Evolutionary conservation across 352 stramenopile genomes (phyloP), one percentile per base, ranked within the genome.

Genomic region (Pythium phragmitis): DNA sequence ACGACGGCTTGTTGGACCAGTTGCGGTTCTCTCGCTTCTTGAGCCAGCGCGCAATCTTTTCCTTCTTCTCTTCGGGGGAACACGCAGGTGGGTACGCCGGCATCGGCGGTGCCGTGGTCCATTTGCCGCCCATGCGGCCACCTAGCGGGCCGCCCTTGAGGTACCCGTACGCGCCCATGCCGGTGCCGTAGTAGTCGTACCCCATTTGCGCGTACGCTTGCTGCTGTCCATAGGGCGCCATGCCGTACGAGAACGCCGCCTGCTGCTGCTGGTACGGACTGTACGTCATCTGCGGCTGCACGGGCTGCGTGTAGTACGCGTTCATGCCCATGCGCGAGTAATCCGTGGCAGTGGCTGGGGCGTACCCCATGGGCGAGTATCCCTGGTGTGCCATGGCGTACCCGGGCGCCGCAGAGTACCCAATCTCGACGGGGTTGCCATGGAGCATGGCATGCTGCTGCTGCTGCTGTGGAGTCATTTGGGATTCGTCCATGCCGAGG

Each of bases 1-100:
- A 93, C 43, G 85, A 93, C 26, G 85, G 82, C 49, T 93, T 93
- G 68, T 90, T 93, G 26, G 82, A 91, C 82, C 82, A 93, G 71
- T 93, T 92, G 23, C 85, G 80, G 62, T 84, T 86, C 68, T 90
- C 85, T 36, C 85, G 82, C 62, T 93, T 93, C 70, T 89, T 92
- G 59, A 93, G 70, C 85, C 85, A 93, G 56, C 82, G 82, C 6
- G 80, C 79, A 51, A 93, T 91, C 67, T 91, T 91, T 69, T 90
- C 82, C 55, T 88, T 91, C 70, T 92, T 93, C 60, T 93, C 85
- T 62, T 93, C 82, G 50, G 85, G 86, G 0, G 85, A 93, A 54
- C 82, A 92, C 42, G 84, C 74, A 12, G 80, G 80, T 21, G 82
- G 82, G 48, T 89, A 92, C 60, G 82, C 88, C 28, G 80, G 82